Base-by-base conservation (phyloP, 768 basidiomycete genomes). In the Hericium rajendrae region DNA sequence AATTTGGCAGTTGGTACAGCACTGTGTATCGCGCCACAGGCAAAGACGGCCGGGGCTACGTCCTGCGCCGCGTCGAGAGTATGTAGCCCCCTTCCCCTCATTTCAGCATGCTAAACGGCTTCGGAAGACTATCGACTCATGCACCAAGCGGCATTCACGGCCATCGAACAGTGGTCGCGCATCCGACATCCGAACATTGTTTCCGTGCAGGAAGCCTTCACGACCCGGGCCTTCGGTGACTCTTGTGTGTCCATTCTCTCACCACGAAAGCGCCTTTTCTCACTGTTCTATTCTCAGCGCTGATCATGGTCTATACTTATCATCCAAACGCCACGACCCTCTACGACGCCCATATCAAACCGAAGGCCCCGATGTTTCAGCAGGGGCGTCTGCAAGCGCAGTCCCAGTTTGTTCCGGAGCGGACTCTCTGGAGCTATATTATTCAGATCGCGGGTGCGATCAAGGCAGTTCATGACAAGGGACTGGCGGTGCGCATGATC, bases 291-390 rank as follows among this genome's bases (percentile, higher is more conserved):
- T 38, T 48, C 18, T 58, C 54, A 94, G 94, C 97, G 9, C 80
- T 99, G 28, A 84, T 98, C 38, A 86, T 98, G 16, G 90, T 87
- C 0, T 97, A 94, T 67, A 84, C 91, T 40, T 97, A 91, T 68
- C 84, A 94, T 65, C 84, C 97, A 0, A 82, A 85, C 62, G 80
- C 93, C 1, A 78, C 83, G 60, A 97, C 93, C 0, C 78, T 99
- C 0, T 85, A 74, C 61, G 90, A 95, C 41, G 76, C 80, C 37
- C 84, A 97, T 65, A 73, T 95, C 57, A 85, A 84, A 54, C 73
- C 79, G 32, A 80, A 78, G 63, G 67, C 78, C 12, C 66, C 73
- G 15, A 63, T 67, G 2, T 73, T 69, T 54, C 63, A 71, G 53
- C 68, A 68, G 59, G 73, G 68, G 28, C 74, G 72, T 48, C 66